Conservation (phyloP, 1,139 yeast genomes). For the Candida buenavistaensis region DNA sequence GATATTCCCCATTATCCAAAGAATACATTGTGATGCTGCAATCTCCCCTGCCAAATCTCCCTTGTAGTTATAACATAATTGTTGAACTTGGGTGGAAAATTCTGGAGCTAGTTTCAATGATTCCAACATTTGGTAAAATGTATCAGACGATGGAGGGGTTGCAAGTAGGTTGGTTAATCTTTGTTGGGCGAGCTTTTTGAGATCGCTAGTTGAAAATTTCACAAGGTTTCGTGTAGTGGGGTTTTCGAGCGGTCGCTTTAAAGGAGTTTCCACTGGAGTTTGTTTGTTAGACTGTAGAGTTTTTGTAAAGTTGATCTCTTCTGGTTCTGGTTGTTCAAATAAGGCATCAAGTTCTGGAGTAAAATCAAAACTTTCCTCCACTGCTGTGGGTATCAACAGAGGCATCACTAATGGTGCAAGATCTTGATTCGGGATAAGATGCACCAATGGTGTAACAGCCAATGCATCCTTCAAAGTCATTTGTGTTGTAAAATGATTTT, state of each 20-base stretch:
- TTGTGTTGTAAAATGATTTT: no score
- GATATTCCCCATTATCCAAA: constrained; percentile 7
- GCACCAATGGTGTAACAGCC: constrained; percentile 28
- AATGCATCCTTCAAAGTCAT: constrained; percentile 27
- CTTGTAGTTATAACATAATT: no score
- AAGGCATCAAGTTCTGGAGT: neutral
- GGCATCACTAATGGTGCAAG: constrained; percentile 21
- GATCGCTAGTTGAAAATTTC: constrained; percentile 5
- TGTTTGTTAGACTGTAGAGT: no score
- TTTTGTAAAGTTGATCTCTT: no score
- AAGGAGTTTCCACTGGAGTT: no score
- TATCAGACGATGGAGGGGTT: no score
- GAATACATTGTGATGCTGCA: constrained; percentile 4
- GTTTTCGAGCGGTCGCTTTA: no score
- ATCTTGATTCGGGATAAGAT: constrained; percentile 31
- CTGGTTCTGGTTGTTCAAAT: neutral
- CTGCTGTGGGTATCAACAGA: constrained; percentile 2
- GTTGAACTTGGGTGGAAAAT: neutral
- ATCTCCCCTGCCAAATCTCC: no score
- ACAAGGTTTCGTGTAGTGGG: constrained; percentile 5
- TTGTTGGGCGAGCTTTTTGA: neutral
- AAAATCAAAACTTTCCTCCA: no score
- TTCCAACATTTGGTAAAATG: no score
- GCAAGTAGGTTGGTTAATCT: no score
- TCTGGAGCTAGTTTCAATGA: no score